phyloP scores from a whole-genome alignment of 2,329 filamentous ascomycete species.

The Ascochyta rabiei region DNA sequence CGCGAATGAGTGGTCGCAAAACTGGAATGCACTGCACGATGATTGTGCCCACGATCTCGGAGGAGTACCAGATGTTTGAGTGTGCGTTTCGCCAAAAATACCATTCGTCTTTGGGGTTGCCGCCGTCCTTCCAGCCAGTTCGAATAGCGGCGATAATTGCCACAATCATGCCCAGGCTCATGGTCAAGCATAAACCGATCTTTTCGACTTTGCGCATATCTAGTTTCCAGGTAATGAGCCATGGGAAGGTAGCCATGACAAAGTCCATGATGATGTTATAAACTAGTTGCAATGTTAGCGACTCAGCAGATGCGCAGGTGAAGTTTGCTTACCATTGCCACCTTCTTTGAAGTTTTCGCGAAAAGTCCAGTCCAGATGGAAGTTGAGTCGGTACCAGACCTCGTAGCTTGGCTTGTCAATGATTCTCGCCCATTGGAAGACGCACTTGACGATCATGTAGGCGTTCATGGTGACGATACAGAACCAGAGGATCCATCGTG shows the following conservation, averaged over 20 bases:
- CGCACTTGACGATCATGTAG: slow-evolving; percentile 56
- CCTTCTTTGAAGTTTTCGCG: slow-evolving; percentile 57
- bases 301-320: neutral
- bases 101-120: slow-evolving; percentile 53
- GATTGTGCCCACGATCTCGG: slow-evolving; percentile 60
- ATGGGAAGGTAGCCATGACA: slow-evolving; percentile 57
- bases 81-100: slow-evolving; percentile 59
- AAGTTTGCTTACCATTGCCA: slow-evolving; percentile 53
- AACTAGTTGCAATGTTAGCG: slow-evolving; percentile 43
- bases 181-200: slow-evolving; percentile 57
- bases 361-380: slow-evolving; percentile 51
- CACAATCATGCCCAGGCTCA: slow-evolving; percentile 59
- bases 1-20: slow-evolving; percentile 55
- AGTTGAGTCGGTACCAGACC: slow-evolving; percentile 56
- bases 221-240: slow-evolving; percentile 57
- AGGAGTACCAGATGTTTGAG: slow-evolving; percentile 58
- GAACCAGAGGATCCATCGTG: slow-evolving; percentile 55
- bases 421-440: slow-evolving; percentile 59
- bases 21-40: slow-evolving; percentile 63
- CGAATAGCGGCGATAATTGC: slow-evolving; percentile 57
- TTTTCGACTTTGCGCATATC: slow-evolving; percentile 58
- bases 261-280: slow-evolving; percentile 63
- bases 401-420: slow-evolving; percentile 53
- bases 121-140: slow-evolving; percentile 57
- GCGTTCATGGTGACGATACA: slow-evolving; percentile 58